phyloP scores from a whole-genome alignment of 202 grass and related monocot species.

The Elaeis oleifera region DNA sequence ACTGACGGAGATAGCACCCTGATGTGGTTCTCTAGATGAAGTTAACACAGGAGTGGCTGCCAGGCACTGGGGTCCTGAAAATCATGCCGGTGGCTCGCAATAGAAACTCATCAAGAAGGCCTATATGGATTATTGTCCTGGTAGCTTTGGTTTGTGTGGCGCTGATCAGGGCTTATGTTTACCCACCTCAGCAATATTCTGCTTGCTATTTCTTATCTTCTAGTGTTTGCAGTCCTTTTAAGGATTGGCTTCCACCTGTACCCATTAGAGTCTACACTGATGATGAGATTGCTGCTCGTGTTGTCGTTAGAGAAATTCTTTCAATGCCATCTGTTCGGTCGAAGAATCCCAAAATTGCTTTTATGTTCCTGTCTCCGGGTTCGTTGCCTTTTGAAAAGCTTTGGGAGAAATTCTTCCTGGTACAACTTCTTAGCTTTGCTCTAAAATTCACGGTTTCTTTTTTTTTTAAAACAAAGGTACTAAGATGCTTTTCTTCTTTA shows the following conservation, averaged over 20 bases:
- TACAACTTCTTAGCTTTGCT: conserved; percentile 29
- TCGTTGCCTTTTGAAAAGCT: conserved; percentile 89
- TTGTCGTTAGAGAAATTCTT: conserved; percentile 68
- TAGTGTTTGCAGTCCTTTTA: conserved; percentile 41
- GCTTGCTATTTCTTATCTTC: conserved; percentile 74
- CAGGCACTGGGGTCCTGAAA: conserved; percentile 14
- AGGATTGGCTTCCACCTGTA: conserved; percentile 41
- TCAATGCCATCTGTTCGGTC: conserved; percentile 34
- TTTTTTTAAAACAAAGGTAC: no score
- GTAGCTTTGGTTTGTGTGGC: conserved; percentile 53
- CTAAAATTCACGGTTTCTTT: neutral
- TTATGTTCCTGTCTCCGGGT: conserved; percentile 94
- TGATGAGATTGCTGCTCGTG: conserved; percentile 63
- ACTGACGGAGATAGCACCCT: neutral
- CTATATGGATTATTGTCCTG: conserved; percentile 66
- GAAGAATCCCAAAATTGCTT: conserved; percentile 95
- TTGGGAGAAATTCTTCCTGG: conserved; percentile 98
- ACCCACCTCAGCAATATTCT: conserved; percentile 54
- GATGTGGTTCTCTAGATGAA: conserved; percentile 5
- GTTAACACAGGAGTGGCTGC: neutral
- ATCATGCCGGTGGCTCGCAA: conserved; percentile 40
- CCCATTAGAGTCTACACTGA: conserved; percentile 64
- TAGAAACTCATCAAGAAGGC: conserved; percentile 65
- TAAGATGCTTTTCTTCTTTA: no score
- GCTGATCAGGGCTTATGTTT: conserved; percentile 56